Evolutionary conservation across 495 filamentous ascomycete genomes (phyloP).

Genomic region (Hamigera avellanea): DNA sequence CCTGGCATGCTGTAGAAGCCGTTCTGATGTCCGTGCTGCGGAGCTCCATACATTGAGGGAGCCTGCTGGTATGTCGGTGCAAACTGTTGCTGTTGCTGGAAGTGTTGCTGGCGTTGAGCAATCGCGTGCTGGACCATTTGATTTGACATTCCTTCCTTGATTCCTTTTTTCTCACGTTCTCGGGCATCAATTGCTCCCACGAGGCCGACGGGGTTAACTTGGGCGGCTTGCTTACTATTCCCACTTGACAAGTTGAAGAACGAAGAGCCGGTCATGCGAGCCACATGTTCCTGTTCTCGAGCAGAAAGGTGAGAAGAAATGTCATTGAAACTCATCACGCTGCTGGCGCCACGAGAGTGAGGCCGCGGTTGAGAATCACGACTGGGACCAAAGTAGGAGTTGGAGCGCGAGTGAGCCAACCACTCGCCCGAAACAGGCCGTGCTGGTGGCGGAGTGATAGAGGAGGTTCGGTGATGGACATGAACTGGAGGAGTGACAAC

Average conservation of each 20-base stretch:
- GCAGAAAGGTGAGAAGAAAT: conserved; percentile 65
- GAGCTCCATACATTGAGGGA: conserved; percentile 8
- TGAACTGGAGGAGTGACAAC: conserved; percentile 38
- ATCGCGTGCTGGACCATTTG: conserved; percentile 74
- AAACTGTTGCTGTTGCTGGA: conserved; percentile 26
- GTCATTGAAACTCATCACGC: conserved; percentile 37
- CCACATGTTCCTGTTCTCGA: conserved; percentile 88
- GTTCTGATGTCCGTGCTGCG: conserved; percentile 6
- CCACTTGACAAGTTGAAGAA: conserved; percentile 59
- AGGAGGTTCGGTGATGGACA: conserved; percentile 48
- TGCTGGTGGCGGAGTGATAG: conserved; percentile 37
- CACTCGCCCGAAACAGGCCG: conserved; percentile 45
- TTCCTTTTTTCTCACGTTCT: conserved; percentile 60
- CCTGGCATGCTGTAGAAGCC: conserved; percentile 28
- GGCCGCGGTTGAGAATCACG: conserved; percentile 31
- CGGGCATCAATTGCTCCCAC: conserved; percentile 67
- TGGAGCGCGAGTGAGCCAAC: conserved; percentile 35
- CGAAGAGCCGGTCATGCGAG: conserved; percentile 73
- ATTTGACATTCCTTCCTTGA: conserved; percentile 58
- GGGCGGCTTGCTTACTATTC: conserved; percentile 28
- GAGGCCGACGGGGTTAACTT: conserved; percentile 46
- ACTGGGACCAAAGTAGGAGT: conserved; percentile 9
- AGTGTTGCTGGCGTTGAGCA: conserved; percentile 55
- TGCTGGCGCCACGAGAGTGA: conserved; percentile 35
- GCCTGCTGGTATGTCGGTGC: conserved; percentile 9